Base-by-base conservation (phyloP, 306 rosid genomes). In the Ammopiptanthus mongolicus region DNA sequence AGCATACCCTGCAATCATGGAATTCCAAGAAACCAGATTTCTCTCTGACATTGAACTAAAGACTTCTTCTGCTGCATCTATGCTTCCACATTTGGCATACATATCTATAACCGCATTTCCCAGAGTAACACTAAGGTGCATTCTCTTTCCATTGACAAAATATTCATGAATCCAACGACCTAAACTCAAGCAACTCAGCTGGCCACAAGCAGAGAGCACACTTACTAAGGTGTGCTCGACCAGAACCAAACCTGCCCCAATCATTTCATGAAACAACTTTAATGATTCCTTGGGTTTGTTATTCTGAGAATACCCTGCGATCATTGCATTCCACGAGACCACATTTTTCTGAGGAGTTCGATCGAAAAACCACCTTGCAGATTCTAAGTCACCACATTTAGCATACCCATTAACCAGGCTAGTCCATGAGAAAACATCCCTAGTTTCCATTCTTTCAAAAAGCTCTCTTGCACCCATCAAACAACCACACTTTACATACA, bases 21-120 rank as follows among this genome's bases (percentile, higher is more conserved):
- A 80, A 81, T 89, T 91, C 96, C 91, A 91, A 37, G 96, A 89
- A 65, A 91, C 76, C 71, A 92, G 51, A 76, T 85, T 84, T 80
- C 81, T 73, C 75, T 79, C 76, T 36, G 83, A 9, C 85, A 80
- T 90, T 80, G 76, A 65, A 21, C 53, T 9, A 14, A 92, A 92
- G 66, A 92, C 71, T 62, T 84, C 71, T 22, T 82, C 73, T 5
- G 97, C 89, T 1, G 78, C 73, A 28, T 73, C 74, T 23, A 92
- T 83, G 75, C 78, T 77, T 63, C 97, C 97, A 79, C 97, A 89
- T 60, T 92, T 92, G 39, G 93, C 93, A 81, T 92, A 89, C 97
- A 92, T 89, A 78, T 85, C 90, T 22, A 88, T 31, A 59, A 86
- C 63, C 1, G 96, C 91, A 69, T 92, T 92, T n/a, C 77, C 82